Evolutionary conservation across 371 early-diverging fungal genomes (phyloP), one percentile per base, ranked within the genome.

Genomic region (Lichtheimia ramosa): DNA sequence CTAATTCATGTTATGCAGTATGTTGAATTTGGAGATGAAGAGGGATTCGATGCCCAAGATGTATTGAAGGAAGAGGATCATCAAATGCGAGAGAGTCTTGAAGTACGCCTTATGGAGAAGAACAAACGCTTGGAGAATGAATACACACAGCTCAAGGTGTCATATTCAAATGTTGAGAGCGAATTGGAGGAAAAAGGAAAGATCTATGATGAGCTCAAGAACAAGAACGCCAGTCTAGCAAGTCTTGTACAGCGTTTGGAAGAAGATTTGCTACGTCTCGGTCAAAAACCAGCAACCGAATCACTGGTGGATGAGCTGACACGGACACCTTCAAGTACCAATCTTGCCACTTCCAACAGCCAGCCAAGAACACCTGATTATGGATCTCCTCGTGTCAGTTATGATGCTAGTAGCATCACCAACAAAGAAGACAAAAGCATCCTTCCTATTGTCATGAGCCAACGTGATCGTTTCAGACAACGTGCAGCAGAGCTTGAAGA

Each of bases 401-500:
- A 56, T 27, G 74, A 75, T 53, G 59, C 70, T 0, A 42, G 54
- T 59, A 27, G 75, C 55, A 42, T 59, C 1, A 40, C 67, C 10
- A 46, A 65, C 18, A 48, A 62, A 3, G 57, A 52, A 15, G 75
- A 82, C 10, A 71, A 79, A 49, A 83, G 87, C 18, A 88, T 95
- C 43, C 65, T 95, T 24, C 90, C 92, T 4, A 94, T 96, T 56
- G 83, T 96, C 15, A 92, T 94, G 10, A 83, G 87, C 21, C 96
- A 96, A 65, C 82, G 96, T 16, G 95, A 96, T 69, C 79, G 96
- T 16, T 96, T 94, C 78, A 75, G 92, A 43, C 91, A 92, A 56
- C 79, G 92, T 20, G 92, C 90, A 64, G 73, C 82, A 5, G 95
- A 95, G 61, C 75, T 95, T 20, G 95, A 94, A 58, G 91, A 91